Conservation (phyloP, 345 rosid genomes). For the Mercurialis annua region DNA sequence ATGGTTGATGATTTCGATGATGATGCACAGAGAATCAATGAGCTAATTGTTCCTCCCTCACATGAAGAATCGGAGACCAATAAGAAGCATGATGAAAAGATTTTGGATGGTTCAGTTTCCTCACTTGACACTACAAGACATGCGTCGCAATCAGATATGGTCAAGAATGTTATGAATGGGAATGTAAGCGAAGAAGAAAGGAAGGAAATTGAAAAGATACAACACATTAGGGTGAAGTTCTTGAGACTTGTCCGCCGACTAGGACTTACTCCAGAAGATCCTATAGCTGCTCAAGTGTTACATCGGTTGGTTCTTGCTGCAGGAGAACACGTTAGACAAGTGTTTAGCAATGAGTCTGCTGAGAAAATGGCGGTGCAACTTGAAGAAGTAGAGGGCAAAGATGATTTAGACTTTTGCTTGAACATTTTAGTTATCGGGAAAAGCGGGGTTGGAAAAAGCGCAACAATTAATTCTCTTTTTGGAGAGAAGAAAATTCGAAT, state of each 20-base stretch:
- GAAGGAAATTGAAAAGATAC: slow-evolving; percentile 41
- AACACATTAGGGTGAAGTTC: slow-evolving; percentile 49
- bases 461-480: slow-evolving; percentile 68
- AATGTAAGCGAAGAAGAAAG: slow-evolving; percentile 43
- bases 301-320: slow-evolving; percentile 28
- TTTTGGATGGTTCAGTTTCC: slow-evolving; percentile 23
- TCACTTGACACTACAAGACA: slow-evolving; percentile 12
- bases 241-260: slow-evolving; percentile 49
- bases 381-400: slow-evolving; percentile 43
- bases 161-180: slow-evolving; percentile 7
- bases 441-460: slow-evolving; percentile 88
- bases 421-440: slow-evolving; percentile 71
- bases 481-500: slow-evolving; percentile 42
- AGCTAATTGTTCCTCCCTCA: slow-evolving; percentile 18
- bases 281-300: slow-evolving; percentile 44
- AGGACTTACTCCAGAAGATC: slow-evolving; percentile 41
- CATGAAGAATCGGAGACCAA: slow-evolving; percentile 20
- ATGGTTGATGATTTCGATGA: slow-evolving; percentile 29
- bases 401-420: slow-evolving; percentile 46
- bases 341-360: slow-evolving; percentile 33
- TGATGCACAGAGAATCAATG: slow-evolving; percentile 10
- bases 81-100: slow-evolving; percentile 20
- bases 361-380: slow-evolving; percentile 36
- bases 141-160: slow-evolving; percentile 17
- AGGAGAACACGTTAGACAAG: slow-evolving; percentile 26